phyloP scores from a whole-genome alignment of 73 alveolate genomes.

The Tetrahymena malaccensis region DNA sequence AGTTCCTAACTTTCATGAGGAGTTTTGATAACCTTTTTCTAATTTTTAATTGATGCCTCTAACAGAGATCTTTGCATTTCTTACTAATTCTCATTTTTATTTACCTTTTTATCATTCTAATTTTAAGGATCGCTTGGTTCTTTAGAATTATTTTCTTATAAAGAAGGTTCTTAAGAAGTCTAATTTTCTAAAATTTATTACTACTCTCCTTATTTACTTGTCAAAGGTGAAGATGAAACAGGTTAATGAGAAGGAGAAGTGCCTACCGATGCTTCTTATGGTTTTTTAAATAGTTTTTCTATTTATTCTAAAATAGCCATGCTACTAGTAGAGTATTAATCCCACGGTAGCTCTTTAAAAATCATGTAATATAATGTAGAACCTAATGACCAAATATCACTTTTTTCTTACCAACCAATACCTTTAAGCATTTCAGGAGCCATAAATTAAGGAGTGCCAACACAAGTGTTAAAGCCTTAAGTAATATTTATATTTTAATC shows the following conservation, averaged over 20 bases:
- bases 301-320: not conserved
- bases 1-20: not conserved
- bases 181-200: not conserved
- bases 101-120: not conserved
- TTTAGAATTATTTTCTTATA: no score
- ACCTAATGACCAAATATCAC: conserved; percentile 43
- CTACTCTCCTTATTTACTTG: not conserved
- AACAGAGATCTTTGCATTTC: not conserved
- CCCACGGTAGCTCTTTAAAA: not conserved
- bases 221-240: not conserved
- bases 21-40: not conserved
- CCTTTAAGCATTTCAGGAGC: conserved; percentile 35
- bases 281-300: not conserved
- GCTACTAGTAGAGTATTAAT: not conserved
- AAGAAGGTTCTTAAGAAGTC: not conserved
- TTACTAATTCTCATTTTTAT: not conserved
- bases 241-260: not conserved
- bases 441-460: conserved; percentile 42
- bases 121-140: not conserved
- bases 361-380: conserved; percentile 16
- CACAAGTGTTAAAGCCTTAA: not conserved
- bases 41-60: not conserved
- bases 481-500: not conserved
- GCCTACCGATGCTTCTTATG: not conserved
- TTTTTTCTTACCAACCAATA: conserved; percentile 5